These are phyloP conservation scores for Pezicula rhizophila DNA, from an alignment of 2,329 filamentous ascomycete genomes.

Conservation along the genomic window DNA sequence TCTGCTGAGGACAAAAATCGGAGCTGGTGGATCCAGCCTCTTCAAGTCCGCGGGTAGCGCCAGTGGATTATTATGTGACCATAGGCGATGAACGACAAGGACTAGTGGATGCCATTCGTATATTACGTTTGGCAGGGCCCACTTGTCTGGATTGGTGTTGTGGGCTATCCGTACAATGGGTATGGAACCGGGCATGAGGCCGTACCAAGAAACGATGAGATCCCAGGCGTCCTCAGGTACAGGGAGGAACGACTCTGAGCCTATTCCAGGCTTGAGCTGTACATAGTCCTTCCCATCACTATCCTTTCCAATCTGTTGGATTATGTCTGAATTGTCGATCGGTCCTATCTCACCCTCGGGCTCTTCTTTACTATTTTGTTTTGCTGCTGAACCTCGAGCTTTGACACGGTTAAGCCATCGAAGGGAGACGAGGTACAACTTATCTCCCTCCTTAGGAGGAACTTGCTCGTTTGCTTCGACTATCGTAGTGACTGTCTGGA, in stretches of 20 bases:
- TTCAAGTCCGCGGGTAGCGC: constrained; percentile 48
- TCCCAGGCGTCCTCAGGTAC: constrained; percentile 79
- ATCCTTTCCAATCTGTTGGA: constrained; percentile 53
- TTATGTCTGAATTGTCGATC: constrained; percentile 81
- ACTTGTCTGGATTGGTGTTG: constrained; percentile 59
- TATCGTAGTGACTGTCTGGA: constrained; percentile 63
- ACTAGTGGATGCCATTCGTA: constrained; percentile 83
- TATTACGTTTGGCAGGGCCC: constrained; percentile 57
- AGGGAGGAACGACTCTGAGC: constrained; percentile 67
- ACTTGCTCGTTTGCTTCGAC: constrained; percentile 39
- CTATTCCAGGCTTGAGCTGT: constrained; percentile 63
- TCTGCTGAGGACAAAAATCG: constrained; percentile 64
- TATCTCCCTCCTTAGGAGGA: constrained; percentile 62
- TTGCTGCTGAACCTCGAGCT: constrained; percentile 54
- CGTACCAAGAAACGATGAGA: constrained; percentile 76
- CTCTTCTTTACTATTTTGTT: constrained; percentile 52
- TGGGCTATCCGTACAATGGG: constrained; percentile 72
- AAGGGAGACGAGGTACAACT: constrained; percentile 71
- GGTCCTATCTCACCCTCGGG: constrained; percentile 59
- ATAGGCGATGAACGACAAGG: constrained; percentile 77
- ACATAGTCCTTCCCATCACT: constrained; percentile 54
- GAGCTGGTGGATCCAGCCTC: constrained; percentile 57
- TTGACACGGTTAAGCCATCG: constrained; percentile 73
- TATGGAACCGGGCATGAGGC: constrained; percentile 60
- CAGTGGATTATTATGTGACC: constrained; percentile 51